Conservation (phyloP, 1,139 yeast genomes). For the Suhomyces atakaporum region DNA sequence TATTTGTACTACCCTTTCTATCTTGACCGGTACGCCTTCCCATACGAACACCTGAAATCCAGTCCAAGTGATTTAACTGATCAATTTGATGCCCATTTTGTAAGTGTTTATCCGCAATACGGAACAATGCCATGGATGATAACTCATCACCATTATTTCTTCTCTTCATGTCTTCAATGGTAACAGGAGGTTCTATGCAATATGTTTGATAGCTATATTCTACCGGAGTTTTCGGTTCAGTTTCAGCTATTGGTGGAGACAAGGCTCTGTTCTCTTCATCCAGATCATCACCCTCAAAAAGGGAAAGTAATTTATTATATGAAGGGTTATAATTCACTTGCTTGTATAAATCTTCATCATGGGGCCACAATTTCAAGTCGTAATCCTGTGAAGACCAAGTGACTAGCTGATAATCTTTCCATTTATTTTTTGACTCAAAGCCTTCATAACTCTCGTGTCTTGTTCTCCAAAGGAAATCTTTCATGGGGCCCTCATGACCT, state of each 20-base stretch:
- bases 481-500: slow-evolving; percentile 84
- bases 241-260: slow-evolving; percentile 1
- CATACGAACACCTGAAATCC: slow-evolving; percentile 92
- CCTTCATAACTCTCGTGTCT: slow-evolving; percentile 43
- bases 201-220: slow-evolving; percentile 35
- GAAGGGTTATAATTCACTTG: slow-evolving; percentile 57
- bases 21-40: slow-evolving; percentile 56
- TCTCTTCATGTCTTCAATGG: slow-evolving; percentile 35
- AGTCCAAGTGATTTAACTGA: slow-evolving; percentile 70
- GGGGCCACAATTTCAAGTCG: slow-evolving; percentile 83
- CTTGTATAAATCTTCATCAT: slow-evolving; percentile 58
- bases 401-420: slow-evolving; percentile 83
- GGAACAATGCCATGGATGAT: slow-evolving; percentile 37
- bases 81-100: slow-evolving; percentile 26
- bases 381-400: slow-evolving; percentile 89
- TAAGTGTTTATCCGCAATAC: slow-evolving; percentile 35
- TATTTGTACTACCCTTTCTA: slow-evolving; percentile 19
- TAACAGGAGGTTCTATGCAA: slow-evolving; percentile 42
- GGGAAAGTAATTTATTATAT: slow-evolving; percentile 31
- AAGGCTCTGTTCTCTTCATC: slow-evolving; percentile 18
- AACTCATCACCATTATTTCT: slow-evolving; percentile 39
- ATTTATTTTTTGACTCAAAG: slow-evolving; percentile 51
- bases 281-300: slow-evolving; percentile 22
- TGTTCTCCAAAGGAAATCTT: slow-evolving; percentile 85
- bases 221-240: slow-evolving; percentile 6